phyloP scores from a whole-genome alignment of 148 eudicot species.

The Camellia granthamiana region DNA sequence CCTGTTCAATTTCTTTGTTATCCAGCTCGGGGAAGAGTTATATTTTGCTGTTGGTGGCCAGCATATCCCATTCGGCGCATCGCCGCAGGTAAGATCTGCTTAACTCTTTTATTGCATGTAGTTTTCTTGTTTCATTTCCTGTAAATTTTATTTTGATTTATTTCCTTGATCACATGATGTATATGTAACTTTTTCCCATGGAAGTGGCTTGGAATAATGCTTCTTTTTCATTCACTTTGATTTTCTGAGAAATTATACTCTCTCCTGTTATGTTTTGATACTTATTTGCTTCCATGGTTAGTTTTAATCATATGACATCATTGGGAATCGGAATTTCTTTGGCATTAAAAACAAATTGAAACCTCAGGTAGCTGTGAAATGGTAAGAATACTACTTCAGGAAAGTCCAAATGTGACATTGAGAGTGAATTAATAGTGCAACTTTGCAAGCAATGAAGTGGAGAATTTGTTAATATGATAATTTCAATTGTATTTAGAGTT shows the following conservation, averaged over 20 bases:
- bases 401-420: not conserved
- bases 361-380: not conserved
- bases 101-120: not conserved
- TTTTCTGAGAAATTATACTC: not conserved
- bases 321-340: not conserved
- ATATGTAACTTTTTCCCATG: not conserved
- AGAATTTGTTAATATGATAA: not conserved
- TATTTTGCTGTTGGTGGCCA: constrained; percentile 86
- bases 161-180: not conserved
- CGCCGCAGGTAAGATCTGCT: constrained; percentile 66
- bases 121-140: constrained; percentile 8
- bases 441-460: not conserved
- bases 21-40: constrained; percentile 83
- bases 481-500: not conserved
- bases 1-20: constrained; percentile 10
- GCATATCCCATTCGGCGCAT: constrained; percentile 91
- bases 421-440: not conserved
- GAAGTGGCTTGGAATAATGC: not conserved
- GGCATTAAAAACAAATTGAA: not conserved
- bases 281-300: not conserved
- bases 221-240: not conserved
- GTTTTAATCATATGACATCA: not conserved
- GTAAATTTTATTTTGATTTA: not conserved
- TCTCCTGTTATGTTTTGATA: not conserved
- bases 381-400: not conserved